Evolutionary conservation across 2,329 filamentous ascomycete species (phyloP), one percentile per base, ranked within the genome.

Genomic region (Helotiales sp.): DNA sequence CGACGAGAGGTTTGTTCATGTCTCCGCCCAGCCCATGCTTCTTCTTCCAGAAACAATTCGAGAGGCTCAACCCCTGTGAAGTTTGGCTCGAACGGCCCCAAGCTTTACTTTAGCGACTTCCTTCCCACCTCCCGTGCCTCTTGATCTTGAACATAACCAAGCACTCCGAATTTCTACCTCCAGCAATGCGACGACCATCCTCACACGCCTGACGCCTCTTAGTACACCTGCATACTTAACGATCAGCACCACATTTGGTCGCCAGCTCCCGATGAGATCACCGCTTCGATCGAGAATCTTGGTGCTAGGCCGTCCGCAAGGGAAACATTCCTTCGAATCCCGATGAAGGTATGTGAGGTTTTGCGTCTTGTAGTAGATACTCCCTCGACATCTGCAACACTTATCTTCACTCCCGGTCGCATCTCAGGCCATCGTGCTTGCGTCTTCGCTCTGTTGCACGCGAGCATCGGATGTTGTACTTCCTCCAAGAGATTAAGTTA

Each of bases 311-410:
- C 60, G 55, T 63, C 61, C 61, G 62, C 63, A 69, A 68, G 67
- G 63, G 65, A 62, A 63, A 49, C 62, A 64, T 64, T 64, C 65
- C 57, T 52, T 53, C 54, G 42, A 46, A 51, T 63, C 60, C 57
- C 64, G 61, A 71, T 71, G 69, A 71, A 70, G 69, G 69, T 71
- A 67, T 53, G 69, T 67, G 53, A 36, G 34, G 49, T 52, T 64
- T 49, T 55, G 42, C 47, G 46, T 9, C 38, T 50, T 9, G 17
- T n/a, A 52, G 36, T 40, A 51, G 17, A 19, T 42, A 25, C 31
- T 44, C 15, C 36, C 31, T 42, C 33, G 30, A 22, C 17, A 15
- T 36, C 42, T 38, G 34, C 29, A 9, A 36, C 19, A 17, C 33
- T 33, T 40, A 36, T 44, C 34, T 34, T 40, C 52, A 53, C 57